Conservation (phyloP, 2,329 filamentous ascomycete genomes). For the Plectosphaerella plurivora region DNA sequence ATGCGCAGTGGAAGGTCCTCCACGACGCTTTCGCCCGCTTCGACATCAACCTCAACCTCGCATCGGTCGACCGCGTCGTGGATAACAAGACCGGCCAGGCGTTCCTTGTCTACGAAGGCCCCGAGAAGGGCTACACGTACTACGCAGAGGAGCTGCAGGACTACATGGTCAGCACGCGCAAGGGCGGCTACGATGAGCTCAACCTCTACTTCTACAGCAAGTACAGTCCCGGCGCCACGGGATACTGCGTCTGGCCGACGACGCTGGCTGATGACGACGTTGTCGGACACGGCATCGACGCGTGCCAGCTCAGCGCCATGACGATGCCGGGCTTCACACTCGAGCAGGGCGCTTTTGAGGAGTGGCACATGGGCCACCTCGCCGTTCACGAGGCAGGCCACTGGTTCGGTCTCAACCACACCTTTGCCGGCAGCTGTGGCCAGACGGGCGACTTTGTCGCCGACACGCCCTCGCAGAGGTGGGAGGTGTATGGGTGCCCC, state of each 20-base stretch:
- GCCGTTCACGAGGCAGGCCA: slow-evolving; percentile 20
- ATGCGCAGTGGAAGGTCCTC: slow-evolving; percentile 15
- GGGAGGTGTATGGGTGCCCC: slow-evolving; percentile 25
- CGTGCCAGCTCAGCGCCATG: not conserved
- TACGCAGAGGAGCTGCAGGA: slow-evolving; percentile 6
- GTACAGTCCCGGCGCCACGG: slow-evolving; percentile 30
- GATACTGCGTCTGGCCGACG: slow-evolving; percentile 41
- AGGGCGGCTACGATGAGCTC: slow-evolving; percentile 33
- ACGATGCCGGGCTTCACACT: not conserved
- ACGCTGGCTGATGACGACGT: not conserved
- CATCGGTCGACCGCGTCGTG: slow-evolving; percentile 17
- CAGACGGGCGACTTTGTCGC: slow-evolving; percentile 26
- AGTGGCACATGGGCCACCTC: slow-evolving; percentile 19
- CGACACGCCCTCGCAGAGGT: slow-evolving; percentile 30
- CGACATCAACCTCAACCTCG: slow-evolving; percentile 16
- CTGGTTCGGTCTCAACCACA: slow-evolving; percentile 13
- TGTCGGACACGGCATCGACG: no score
- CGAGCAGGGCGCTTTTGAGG: not conserved
- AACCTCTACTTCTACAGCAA: slow-evolving; percentile 41
- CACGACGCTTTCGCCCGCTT: slow-evolving; percentile 13
- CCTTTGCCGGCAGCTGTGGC: slow-evolving; percentile 17
- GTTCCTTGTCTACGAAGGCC: slow-evolving; percentile 16
- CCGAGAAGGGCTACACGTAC: slow-evolving; percentile 14
- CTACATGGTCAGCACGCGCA: slow-evolving; percentile 24
- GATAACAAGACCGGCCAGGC: slow-evolving; percentile 14